A percentile compares a stretch with the other conserved stretches of the same genome.
Evolutionary conservation across 2,329 filamentous ascomycete genomes (phyloP).

Genomic region (Dactylellina haptotyla): DNA sequence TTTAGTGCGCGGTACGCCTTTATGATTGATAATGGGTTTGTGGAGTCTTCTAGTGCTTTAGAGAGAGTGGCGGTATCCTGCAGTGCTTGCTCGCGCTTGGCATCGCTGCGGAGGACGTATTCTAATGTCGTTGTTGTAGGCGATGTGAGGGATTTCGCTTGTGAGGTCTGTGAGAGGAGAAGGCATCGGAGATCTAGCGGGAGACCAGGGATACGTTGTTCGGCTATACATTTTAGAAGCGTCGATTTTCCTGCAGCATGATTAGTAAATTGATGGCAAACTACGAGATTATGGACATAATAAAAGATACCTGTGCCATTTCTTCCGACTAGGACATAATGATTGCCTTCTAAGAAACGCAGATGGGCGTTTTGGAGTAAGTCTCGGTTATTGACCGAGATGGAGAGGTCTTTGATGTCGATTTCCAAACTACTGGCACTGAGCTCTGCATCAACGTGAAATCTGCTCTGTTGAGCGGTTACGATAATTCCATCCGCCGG

Average conservation of each 20-base stretch:
- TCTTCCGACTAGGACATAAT: slow-evolving; percentile 81
- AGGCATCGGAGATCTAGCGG: slow-evolving; percentile 73
- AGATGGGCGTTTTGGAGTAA: slow-evolving; percentile 76
- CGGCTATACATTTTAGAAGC: slow-evolving; percentile 77
- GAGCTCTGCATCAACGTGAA: slow-evolving; percentile 65
- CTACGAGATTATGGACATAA: too few species aligned
- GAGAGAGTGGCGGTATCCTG: slow-evolving; percentile 65
- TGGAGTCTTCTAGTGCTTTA: slow-evolving; percentile 68
- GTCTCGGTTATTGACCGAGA: slow-evolving; percentile 70
- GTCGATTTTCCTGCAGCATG: slow-evolving; percentile 63
- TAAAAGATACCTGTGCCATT: slow-evolving; percentile 76
- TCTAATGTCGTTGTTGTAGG: slow-evolving; percentile 69
- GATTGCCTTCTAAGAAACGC: slow-evolving; percentile 75
- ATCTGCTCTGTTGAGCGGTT: slow-evolving; percentile 74
- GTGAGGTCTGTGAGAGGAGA: slow-evolving; percentile 74
- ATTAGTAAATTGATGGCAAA: too few species aligned
- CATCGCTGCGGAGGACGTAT: slow-evolving; percentile 70
- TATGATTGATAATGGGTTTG: slow-evolving; percentile 70
- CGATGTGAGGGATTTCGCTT: slow-evolving; percentile 59
- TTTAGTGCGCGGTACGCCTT: slow-evolving; percentile 71
- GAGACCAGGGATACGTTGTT: slow-evolving; percentile 81
- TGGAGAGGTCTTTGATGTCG: slow-evolving; percentile 77
- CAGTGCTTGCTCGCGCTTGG: slow-evolving; percentile 58
- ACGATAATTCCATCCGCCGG: slow-evolving; percentile 65
- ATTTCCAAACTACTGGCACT: slow-evolving; percentile 63